Base-by-base conservation (phyloP, 2,329 filamentous ascomycete genomes). In the Diaporthe velutina region DNA sequence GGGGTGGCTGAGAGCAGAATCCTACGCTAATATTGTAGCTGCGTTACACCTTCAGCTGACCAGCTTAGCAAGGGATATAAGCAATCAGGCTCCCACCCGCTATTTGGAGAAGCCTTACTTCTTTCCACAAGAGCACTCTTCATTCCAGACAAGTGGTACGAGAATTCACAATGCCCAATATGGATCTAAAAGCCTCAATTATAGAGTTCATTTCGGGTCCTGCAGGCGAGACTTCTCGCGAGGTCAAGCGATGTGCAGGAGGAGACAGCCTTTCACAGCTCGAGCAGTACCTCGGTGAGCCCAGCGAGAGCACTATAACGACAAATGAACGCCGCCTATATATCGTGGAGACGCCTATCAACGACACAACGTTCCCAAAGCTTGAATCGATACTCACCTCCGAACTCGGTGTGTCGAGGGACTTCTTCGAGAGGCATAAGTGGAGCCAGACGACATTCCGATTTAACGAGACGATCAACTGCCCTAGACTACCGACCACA, bases 381-480 rank as follows among this genome's bases (percentile, higher is more conserved):
- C 45, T 67, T 22, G 12, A 28, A 22, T 10, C 28, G 6, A 12
- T 52, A 22, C 52, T 72, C 30, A 50, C 25, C 1, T 6, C 22
- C 13, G 42, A 52, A 12, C n/a, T 72, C 4, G 38, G 60, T 2
- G 42, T 72, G 25, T 61, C 73, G 1, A 5, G 33, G 8, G 40
- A 64, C 19, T n/a, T 72, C 4, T 72, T 74, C 68, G 5, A 60
- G 28, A 67, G 60, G 38, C 73, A 74, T 17, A 38, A 48, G 19
- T 74, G 73, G 68, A 72, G 60, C 33, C 60, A 72, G 13, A 74
- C 73, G 48, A 72, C 73, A n/a, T 74, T 74, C 50, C 73, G 58
- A 17, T 74, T 74, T n/a, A 72, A 72, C 25, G 68, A 74, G 42
- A 55, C 40, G 6, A 72, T 74, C n/a, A 74, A 74, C 33, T 74